Conservation (phyloP, 148 eudicot genomes). For the Rhododendron vialii region DNA sequence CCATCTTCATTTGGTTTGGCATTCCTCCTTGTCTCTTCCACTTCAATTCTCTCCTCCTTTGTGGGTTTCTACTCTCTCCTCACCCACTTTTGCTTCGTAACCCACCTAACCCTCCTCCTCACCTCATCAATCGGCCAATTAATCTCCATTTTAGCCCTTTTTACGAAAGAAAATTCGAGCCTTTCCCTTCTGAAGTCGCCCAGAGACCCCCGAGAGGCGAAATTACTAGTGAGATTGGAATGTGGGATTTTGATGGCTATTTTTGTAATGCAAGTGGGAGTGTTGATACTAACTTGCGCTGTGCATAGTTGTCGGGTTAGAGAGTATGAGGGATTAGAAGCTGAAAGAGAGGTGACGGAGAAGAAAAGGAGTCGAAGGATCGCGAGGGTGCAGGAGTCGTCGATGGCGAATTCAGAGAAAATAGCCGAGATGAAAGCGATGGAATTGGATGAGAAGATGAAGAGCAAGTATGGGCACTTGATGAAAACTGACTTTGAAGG, state of each 20-base stretch:
- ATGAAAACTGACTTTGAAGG: conserved; percentile 29
- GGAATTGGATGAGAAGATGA: conserved; percentile 45
- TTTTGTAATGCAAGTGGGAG: conserved; percentile 53
- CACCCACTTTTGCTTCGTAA: conserved; percentile 51
- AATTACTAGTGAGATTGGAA: conserved; percentile 59
- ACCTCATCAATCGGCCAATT: conserved; percentile 43
- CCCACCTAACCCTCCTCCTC: conserved; percentile 51
- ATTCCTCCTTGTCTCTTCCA: conserved; percentile 39
- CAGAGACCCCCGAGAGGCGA: conserved; percentile 60
- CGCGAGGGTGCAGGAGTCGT: conserved; percentile 40
- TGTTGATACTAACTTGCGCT: conserved; percentile 39
- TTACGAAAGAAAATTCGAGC: conserved; percentile 50
- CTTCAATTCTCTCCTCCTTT: conserved; percentile 55
- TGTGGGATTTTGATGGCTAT: conserved; percentile 66
- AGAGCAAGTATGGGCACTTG: conserved; percentile 42
- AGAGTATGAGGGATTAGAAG: conserved; percentile 52
- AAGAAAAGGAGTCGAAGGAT: conserved; percentile 37
- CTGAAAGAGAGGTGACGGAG: conserved; percentile 32
- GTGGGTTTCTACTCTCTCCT: conserved; percentile 59
- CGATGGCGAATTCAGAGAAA: conserved; percentile 37
- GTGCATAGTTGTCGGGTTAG: conserved; percentile 57
- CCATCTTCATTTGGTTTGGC: conserved; percentile 62
- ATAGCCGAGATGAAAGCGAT: conserved; percentile 30
- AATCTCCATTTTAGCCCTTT: conserved; percentile 43
- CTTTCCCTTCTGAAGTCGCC: conserved; percentile 43